phyloP scores from a whole-genome alignment of 202 grass and related monocot genomes.

The Zizania palustris region DNA sequence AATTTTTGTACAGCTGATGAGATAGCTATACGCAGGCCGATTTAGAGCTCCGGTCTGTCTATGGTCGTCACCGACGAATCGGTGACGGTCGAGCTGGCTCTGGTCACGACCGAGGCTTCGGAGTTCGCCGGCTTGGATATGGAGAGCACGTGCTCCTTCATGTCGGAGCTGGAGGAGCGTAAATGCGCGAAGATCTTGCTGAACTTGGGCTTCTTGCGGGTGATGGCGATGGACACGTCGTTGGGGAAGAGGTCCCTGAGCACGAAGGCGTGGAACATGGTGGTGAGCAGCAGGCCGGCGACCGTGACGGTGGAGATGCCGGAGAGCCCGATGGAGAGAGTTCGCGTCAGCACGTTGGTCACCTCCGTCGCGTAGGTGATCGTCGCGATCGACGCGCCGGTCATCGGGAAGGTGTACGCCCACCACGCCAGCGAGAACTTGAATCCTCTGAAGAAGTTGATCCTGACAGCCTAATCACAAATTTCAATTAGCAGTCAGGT shows the following conservation, averaged over 20 bases:
- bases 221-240: slow-evolving; percentile 93
- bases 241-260: slow-evolving; percentile 86
- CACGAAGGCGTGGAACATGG: slow-evolving; percentile 78
- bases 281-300: slow-evolving; percentile 67
- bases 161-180: slow-evolving; percentile 72
- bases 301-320: slow-evolving; percentile 76
- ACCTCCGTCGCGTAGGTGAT: slow-evolving; percentile 71
- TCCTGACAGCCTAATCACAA: slow-evolving; percentile 60
- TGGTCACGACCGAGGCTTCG: not conserved
- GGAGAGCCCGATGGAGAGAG: slow-evolving; percentile 69
- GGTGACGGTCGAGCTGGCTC: too few species aligned
- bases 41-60: slow-evolving; percentile 31
- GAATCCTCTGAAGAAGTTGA: slow-evolving; percentile 92
- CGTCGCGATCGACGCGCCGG: slow-evolving; percentile 64
- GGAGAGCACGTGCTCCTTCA: slow-evolving; percentile 64
- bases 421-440: slow-evolving; percentile 95
- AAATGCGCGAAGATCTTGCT: slow-evolving; percentile 77
- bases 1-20: slow-evolving; percentile 41
- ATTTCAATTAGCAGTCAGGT: not conserved
- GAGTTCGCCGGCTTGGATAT: slow-evolving; percentile 44
- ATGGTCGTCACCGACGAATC: slow-evolving; percentile 11
- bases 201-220: slow-evolving; percentile 70
- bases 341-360: slow-evolving; percentile 60
- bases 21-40: not conserved
- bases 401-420: slow-evolving; percentile 97